Percentiles rank a stretch among this genome's conserved stretches.
Evolutionary conservation across 495 filamentous ascomycete genomes (phyloP).

Genomic region (Niebla homalea): DNA sequence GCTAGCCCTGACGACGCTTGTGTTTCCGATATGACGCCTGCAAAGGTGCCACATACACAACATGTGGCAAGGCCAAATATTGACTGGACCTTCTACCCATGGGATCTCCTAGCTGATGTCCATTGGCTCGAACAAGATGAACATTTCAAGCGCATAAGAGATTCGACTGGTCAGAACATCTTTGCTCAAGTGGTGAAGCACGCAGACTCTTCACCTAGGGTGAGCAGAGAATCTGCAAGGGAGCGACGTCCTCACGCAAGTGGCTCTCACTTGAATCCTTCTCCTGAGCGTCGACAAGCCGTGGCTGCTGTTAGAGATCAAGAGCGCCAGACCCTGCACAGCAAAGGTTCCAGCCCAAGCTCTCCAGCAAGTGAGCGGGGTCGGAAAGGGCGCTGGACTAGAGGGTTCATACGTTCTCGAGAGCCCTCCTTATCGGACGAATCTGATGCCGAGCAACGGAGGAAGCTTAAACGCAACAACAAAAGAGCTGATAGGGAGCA

Average conservation of each 20-base stretch:
- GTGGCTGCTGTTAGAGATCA: not conserved
- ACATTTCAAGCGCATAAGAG: conserved; percentile 64
- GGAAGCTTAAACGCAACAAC: conserved; percentile 3
- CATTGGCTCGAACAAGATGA: conserved; percentile 70
- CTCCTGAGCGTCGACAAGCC: not conserved
- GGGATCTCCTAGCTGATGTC: conserved; percentile 71
- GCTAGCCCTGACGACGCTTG: conserved; percentile 23
- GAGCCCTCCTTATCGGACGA: conserved; percentile 15
- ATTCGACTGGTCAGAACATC: conserved; percentile 55
- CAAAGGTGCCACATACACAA: conserved; percentile 25
- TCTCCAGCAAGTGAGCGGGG: not conserved
- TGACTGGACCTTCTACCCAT: conserved; percentile 69
- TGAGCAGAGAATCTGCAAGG: conserved; percentile 7
- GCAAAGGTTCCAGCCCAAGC: not conserved
- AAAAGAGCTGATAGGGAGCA: conserved; percentile 15
- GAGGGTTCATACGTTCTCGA: conserved; percentile 12
- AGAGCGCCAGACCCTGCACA: not conserved
- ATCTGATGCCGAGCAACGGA: conserved; percentile 5
- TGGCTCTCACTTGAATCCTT: not conserved
- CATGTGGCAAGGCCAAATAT: conserved; percentile 51
- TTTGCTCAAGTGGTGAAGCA: conserved; percentile 18
- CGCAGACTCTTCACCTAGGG: conserved; percentile 2
- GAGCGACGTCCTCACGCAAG: not conserved
- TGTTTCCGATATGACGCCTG: conserved; percentile 23
- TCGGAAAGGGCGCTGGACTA: conserved; percentile 13